Evolutionary conservation across 257 asterid species (phyloP).

Genomic region (Anisodus tanguticus): DNA sequence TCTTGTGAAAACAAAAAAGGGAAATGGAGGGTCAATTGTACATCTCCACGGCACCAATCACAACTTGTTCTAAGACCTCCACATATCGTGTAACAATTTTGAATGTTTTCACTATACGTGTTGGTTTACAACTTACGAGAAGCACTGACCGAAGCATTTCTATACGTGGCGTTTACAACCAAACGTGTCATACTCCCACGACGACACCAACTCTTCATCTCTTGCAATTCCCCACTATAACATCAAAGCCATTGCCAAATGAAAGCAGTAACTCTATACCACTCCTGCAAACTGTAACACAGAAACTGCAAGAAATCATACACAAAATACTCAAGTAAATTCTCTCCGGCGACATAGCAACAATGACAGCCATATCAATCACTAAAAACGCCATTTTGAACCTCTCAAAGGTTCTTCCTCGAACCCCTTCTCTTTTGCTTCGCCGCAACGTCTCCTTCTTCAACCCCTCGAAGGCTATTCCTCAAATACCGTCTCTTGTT

Average conservation of each 20-base stretch:
- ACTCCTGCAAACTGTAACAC: not conserved
- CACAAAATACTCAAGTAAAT: not conserved
- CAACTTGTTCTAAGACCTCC: not conserved
- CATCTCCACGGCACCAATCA: not conserved
- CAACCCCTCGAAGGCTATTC: conserved; percentile 47
- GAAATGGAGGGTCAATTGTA: not conserved
- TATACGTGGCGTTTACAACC: conserved; percentile 17
- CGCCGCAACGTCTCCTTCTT: conserved; percentile 29
- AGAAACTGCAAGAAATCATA: not conserved
- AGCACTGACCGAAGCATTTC: not conserved
- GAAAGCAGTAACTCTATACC: not conserved
- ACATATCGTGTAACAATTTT: not conserved
- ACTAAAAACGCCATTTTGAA: conserved; percentile 44
- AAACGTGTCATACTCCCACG: not conserved
- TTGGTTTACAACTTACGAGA: not conserved
- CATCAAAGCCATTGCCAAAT: not conserved
- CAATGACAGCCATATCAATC: conserved; percentile 60
- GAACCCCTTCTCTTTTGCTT: conserved; percentile 39
- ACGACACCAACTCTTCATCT: conserved; percentile 19
- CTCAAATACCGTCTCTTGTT: conserved; percentile 42
- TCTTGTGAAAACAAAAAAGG: not conserved
- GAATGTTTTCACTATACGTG: not conserved
- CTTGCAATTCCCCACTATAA: not conserved
- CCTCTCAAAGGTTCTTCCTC: conserved; percentile 53
- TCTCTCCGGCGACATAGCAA: not conserved